Conservation (phyloP, 305 asterid species). For the Salvia sclarea region DNA sequence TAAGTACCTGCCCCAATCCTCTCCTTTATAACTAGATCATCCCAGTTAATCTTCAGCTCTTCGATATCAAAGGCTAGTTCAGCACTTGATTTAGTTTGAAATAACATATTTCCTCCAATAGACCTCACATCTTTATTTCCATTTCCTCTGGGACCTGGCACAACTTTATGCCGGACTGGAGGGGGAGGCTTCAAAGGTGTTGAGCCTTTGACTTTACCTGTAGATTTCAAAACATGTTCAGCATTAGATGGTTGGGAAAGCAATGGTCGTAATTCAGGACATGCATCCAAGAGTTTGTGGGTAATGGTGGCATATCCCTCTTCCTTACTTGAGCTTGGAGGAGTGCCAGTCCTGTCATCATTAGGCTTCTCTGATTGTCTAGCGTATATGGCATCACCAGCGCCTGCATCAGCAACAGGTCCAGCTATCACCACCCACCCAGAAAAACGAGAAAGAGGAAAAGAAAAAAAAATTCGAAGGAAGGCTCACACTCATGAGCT, state of each 20-base stretch:
- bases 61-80: constrained; percentile 59
- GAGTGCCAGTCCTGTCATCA: constrained; percentile 44
- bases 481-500: constrained; percentile 8
- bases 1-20: constrained; percentile 82
- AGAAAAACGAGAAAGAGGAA: background rate
- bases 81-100: constrained; percentile 49
- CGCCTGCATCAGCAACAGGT: constrained; percentile 47
- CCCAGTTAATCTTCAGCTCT: constrained; percentile 78
- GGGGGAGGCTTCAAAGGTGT: constrained; percentile 44
- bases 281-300: constrained; percentile 43
- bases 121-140: constrained; percentile 41
- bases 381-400: constrained; percentile 41
- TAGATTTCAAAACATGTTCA: constrained; percentile 36
- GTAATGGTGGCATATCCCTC: constrained; percentile 46
- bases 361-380: constrained; percentile 45
- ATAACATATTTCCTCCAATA: constrained; percentile 47
- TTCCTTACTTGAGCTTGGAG: constrained; percentile 47
- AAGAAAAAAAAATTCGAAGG: background rate
- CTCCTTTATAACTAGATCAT: constrained; percentile 78
- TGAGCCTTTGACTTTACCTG: constrained; percentile 42
- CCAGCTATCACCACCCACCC: constrained; percentile 39
- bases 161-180: constrained; percentile 48
- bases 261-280: constrained; percentile 42
- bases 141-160: constrained; percentile 46
- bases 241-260: constrained; percentile 39